These are phyloP conservation scores for Ophiostoma novo-ulmi DNA, from an alignment of 2,329 filamentous ascomycete species.

Conservation along the genomic window DNA sequence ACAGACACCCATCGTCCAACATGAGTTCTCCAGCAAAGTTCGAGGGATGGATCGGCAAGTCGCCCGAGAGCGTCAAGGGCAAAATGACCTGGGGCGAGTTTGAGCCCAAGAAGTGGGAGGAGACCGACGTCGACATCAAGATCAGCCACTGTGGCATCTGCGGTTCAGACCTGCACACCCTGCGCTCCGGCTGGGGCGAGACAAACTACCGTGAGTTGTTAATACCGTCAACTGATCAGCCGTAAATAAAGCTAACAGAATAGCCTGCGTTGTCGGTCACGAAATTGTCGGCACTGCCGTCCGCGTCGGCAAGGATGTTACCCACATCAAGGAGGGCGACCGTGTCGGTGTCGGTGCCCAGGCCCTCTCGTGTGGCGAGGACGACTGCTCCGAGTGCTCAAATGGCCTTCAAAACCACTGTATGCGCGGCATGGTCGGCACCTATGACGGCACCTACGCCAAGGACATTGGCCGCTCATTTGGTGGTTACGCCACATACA, in stretches of 20 bases:
- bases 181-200: conserved; percentile 49
- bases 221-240: no score
- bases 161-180: conserved; percentile 55
- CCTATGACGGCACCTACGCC: conserved; percentile 24
- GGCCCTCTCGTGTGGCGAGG: conserved; percentile 29
- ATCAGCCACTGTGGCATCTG: conserved; percentile 63
- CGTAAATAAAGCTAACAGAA: background rate
- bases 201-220: conserved; percentile 22
- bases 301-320: conserved; percentile 47
- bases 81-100: conserved; percentile 54
- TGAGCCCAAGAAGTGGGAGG: conserved; percentile 61
- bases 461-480: conserved; percentile 36
- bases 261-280: conserved; percentile 55
- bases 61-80: conserved; percentile 40
- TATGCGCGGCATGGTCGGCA: conserved; percentile 18
- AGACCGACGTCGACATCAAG: conserved; percentile 61
- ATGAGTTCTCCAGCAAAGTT: conserved; percentile 36
- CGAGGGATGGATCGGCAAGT: conserved; percentile 48
- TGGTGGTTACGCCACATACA: conserved; percentile 29
- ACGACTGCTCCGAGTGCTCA: conserved; percentile 34
- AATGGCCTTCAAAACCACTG: conserved; percentile 23
- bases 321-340: conserved; percentile 35
- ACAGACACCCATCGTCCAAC: background rate
- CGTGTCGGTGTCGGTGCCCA: conserved; percentile 28
- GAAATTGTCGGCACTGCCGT: conserved; percentile 59